These are phyloP conservation scores for Spergularia azorica DNA, from an alignment of 179 eudicot species.

Conservation along the genomic window DNA sequence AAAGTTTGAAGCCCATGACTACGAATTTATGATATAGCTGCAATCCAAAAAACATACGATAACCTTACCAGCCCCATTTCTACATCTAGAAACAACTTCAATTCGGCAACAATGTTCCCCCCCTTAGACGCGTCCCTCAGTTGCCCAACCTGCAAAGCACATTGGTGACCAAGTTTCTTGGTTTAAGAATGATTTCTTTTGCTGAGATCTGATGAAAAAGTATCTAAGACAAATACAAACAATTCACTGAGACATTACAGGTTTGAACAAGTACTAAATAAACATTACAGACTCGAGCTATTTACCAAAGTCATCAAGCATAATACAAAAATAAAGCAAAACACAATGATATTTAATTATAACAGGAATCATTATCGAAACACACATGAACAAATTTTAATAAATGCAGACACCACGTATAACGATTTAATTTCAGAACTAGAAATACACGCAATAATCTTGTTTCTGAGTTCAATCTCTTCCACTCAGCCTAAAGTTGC, in stretches of 20 bases:
- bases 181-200: background rate
- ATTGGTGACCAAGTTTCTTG: background rate
- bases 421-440: background rate
- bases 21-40: background rate
- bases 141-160: slow-evolving; percentile 68
- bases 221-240: background rate
- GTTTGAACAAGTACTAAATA: background rate
- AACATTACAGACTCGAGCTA: too few species aligned
- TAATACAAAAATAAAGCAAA: background rate
- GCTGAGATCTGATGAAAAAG: background rate
- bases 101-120: slow-evolving; percentile 73
- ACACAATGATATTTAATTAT: background rate
- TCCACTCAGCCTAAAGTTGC: background rate
- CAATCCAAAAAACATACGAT: background rate
- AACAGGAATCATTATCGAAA: too few species aligned
- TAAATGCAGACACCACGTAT: background rate
- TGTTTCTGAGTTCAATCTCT: background rate
- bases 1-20: background rate
- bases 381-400: background rate
- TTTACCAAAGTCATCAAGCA: background rate
- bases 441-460: background rate
- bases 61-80: slow-evolving; percentile 64
- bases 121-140: slow-evolving; percentile 80
- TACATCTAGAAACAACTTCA: slow-evolving; percentile 84
- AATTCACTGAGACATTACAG: background rate